phyloP scores from a whole-genome alignment of 768 basidiomycete species.

The Leccinum disarticulatum region DNA sequence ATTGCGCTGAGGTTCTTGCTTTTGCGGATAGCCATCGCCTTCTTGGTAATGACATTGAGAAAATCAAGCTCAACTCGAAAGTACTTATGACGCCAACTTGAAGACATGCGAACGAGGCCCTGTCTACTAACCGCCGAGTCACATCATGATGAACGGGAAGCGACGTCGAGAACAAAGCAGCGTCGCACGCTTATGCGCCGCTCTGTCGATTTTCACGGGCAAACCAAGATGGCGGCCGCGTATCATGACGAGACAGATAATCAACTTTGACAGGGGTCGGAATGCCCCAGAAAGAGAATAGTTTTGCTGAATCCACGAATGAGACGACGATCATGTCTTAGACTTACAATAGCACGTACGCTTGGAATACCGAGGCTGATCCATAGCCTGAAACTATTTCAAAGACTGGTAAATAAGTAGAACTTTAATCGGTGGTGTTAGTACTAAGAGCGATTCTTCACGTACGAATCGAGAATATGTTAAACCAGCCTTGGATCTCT shows the following conservation, averaged over 20 bases:
- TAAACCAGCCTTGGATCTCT: constrained; percentile 67
- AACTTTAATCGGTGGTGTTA: not conserved
- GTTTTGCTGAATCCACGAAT: constrained; percentile 52
- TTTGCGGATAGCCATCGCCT: constrained; percentile 77
- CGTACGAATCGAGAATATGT: constrained; percentile 77
- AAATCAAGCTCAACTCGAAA: constrained; percentile 96
- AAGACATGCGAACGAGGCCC: constrained; percentile 50
- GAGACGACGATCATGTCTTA: not conserved
- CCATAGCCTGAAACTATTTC: constrained; percentile 89
- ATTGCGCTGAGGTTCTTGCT: constrained; percentile 40
- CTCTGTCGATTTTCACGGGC: constrained; percentile 85
- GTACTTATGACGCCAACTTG: constrained; percentile 62
- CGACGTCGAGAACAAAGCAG: constrained; percentile 1
- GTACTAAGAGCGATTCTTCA: constrained; percentile 9
- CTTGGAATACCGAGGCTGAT: constrained; percentile 80
- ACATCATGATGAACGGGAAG: constrained; percentile 14
- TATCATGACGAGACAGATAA: constrained; percentile 87
- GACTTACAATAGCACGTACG: constrained; percentile 42
- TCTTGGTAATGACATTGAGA: constrained; percentile 77
- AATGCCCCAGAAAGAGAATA: constrained; percentile 82
- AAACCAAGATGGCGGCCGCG: constrained; percentile 90
- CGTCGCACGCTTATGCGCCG: constrained; percentile 87
- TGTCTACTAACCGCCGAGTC: constrained; percentile 51
- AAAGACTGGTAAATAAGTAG: constrained; percentile 53
- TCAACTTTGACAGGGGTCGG: constrained; percentile 79